These are phyloP conservation scores for Chrysanthemum lavandulifolium DNA, from an alignment of 129 eudicot species.

Conservation along the genomic window DNA sequence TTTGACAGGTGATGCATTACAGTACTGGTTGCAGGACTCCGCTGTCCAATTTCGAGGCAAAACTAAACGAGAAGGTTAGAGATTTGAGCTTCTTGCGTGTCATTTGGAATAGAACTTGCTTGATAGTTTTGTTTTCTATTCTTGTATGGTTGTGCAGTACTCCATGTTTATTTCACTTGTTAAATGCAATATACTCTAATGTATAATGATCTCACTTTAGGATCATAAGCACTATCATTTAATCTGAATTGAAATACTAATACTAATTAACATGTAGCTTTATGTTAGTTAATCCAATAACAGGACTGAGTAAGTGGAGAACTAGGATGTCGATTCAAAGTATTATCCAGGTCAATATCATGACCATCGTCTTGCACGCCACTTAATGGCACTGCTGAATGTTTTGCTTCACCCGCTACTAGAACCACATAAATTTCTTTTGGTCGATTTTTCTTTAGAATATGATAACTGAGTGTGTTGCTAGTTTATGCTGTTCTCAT, in stretches of 20 bases:
- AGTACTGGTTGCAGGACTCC: slow-evolving; percentile 89
- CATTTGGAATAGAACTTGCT: not conserved
- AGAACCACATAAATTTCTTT: not conserved
- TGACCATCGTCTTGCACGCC: too few species aligned
- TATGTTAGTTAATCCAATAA: slow-evolving; percentile 3
- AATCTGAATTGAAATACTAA: not conserved
- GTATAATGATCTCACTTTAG: not conserved
- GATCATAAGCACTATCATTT: slow-evolving; percentile 3
- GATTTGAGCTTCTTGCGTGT: not conserved
- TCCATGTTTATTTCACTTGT: not conserved
- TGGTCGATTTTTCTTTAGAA: not conserved
- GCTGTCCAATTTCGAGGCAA: slow-evolving; percentile 39
- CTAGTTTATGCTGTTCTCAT: not conserved
- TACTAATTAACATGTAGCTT: not conserved
- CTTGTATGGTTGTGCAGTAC: too few species aligned
- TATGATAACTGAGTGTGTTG: not conserved
- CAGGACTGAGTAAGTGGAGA: not conserved
- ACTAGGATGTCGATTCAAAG: not conserved
- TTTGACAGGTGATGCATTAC: slow-evolving; percentile 34
- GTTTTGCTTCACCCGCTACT: not conserved
- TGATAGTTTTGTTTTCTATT: too few species aligned
- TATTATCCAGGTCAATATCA: not conserved
- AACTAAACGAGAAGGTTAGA: slow-evolving; percentile 63
- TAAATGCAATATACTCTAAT: not conserved
- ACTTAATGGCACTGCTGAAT: not conserved